These are phyloP conservation scores for Fusarium sp. DNA, from an alignment of 2,329 filamentous ascomycete species.

Conservation along the genomic window DNA sequence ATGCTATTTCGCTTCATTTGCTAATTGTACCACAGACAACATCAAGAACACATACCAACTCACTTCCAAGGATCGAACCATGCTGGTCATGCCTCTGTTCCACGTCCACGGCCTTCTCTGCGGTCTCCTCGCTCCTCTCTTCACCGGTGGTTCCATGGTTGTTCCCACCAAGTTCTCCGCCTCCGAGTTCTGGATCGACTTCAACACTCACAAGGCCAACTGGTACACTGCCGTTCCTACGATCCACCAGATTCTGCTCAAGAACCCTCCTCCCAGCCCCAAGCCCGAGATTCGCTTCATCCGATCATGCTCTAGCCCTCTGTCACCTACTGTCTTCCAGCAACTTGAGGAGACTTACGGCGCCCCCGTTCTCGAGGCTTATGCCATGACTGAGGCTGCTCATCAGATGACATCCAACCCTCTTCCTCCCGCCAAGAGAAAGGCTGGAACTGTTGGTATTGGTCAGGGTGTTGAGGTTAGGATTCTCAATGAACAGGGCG, in stretches of 20 bases:
- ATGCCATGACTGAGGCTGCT: constrained; percentile 91
- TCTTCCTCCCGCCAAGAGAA: constrained; percentile 74
- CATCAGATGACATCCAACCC: constrained; percentile 86
- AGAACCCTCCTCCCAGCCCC: constrained; percentile 72
- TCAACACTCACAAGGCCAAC: constrained; percentile 77
- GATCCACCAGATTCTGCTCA: constrained; percentile 89
- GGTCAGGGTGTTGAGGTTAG: constrained; percentile 85
- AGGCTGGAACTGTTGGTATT: constrained; percentile 83
- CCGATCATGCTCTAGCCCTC: constrained; percentile 83
- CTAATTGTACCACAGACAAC: constrained; percentile 64
- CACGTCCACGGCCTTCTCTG: constrained; percentile 90
- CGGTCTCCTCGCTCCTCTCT: constrained; percentile 79
- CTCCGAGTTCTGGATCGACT: constrained; percentile 83
- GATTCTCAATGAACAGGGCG: constrained; percentile 76
- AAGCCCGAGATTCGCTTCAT: constrained; percentile 84
- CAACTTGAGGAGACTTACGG: constrained; percentile 79
- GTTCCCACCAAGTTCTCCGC: constrained; percentile 84
- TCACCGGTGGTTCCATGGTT: constrained; percentile 79
- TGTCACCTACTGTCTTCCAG: constrained; percentile 83
- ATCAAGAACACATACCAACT: constrained; percentile 82
- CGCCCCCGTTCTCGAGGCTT: constrained; percentile 87
- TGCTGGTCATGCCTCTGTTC: constrained; percentile 91
- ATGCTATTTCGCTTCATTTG: constrained; percentile 35
- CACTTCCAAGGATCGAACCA: constrained; percentile 75
- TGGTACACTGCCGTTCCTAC: constrained; percentile 96